A percentile compares a stretch with the other conserved stretches of the same genome.
These are phyloP conservation scores for Oxytropis ochrocephala DNA, from an alignment of 306 rosid genomes.

Conservation along the genomic window DNA sequence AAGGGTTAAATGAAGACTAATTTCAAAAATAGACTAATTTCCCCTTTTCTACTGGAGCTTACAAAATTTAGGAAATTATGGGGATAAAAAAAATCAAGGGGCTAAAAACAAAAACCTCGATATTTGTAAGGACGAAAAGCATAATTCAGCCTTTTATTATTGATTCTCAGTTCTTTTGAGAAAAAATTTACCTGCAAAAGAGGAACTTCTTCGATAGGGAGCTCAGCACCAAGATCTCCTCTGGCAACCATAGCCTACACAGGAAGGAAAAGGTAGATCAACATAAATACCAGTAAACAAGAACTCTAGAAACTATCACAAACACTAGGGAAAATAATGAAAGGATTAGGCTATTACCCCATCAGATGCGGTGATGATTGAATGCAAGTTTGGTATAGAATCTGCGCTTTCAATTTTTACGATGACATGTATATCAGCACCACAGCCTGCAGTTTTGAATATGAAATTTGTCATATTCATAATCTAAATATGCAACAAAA, in stretches of 20 bases:
- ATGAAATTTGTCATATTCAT: conserved; percentile 1
- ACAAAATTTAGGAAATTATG: too few species aligned
- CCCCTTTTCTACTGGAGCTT: too few species aligned
- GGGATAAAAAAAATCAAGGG: too few species aligned
- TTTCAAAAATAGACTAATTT: too few species aligned
- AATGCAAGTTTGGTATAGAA: conserved; percentile 86
- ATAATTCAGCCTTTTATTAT: too few species aligned
- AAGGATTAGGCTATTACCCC: conserved; percentile 35
- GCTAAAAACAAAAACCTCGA: too few species aligned
- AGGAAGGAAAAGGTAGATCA: conserved; percentile 2
- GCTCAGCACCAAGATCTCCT: conserved; percentile 59
- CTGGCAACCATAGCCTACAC: conserved; percentile 54
- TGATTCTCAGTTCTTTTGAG: not conserved
- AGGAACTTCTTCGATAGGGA: conserved; percentile 51
- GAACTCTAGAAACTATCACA: not conserved
- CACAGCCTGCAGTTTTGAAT: conserved; percentile 51
- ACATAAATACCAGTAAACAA: not conserved
- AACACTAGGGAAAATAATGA: not conserved
- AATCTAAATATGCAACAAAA: not conserved
- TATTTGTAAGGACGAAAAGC: too few species aligned
- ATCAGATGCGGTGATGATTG: conserved; percentile 70
- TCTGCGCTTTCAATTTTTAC: conserved; percentile 97
- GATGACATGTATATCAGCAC: conserved; percentile 86
- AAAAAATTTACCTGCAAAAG: conserved; percentile 37
- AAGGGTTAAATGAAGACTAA: too few species aligned